phyloP scores from a whole-genome alignment of 805 yeast species.

The Yamadazyma laniorum region DNA sequence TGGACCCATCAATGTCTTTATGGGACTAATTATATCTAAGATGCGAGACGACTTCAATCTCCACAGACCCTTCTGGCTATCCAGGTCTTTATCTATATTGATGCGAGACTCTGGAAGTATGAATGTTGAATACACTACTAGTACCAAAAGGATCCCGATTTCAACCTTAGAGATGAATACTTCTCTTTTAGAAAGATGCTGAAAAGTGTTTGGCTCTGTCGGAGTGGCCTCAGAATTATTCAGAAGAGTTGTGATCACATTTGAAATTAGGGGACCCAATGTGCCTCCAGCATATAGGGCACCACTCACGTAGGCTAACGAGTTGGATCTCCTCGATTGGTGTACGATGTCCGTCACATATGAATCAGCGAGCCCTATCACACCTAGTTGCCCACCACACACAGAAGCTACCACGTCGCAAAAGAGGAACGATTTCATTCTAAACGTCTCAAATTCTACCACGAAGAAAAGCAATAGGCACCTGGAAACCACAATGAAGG shows the following conservation, averaged over 20 bases:
- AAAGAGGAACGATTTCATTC: slow-evolving; percentile 37
- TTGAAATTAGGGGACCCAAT: slow-evolving; percentile 61
- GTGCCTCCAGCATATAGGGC: slow-evolving; percentile 60
- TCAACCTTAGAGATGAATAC: slow-evolving; percentile 26
- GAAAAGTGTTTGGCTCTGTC: neutral
- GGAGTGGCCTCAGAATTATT: neutral
- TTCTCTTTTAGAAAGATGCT: neutral
- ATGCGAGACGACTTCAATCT: no score
- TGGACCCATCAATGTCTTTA: slow-evolving; percentile 2
- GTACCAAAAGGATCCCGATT: slow-evolving; percentile 30
- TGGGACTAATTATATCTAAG: neutral
- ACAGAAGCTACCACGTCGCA: slow-evolving; percentile 46
- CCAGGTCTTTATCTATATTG: neutral
- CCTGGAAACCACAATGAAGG: slow-evolving; percentile 22
- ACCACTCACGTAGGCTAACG: slow-evolving; percentile 59
- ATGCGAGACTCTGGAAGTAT: slow-evolving; percentile 54
- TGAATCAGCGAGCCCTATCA: slow-evolving; percentile 59
- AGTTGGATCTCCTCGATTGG: slow-evolving; percentile 54
- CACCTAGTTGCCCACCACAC: slow-evolving; percentile 60
- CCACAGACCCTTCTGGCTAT: neutral
- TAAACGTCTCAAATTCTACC: slow-evolving; percentile 26
- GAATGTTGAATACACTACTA: slow-evolving; percentile 25
- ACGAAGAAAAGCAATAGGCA: slow-evolving; percentile 22
- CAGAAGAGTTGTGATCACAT: slow-evolving; percentile 15
- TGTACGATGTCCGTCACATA: slow-evolving; percentile 74